Percentiles rank a stretch among this genome's conserved stretches.
phyloP scores from a whole-genome alignment of 2,329 filamentous ascomycete genomes.

The Arthrobotrys musiformis region DNA sequence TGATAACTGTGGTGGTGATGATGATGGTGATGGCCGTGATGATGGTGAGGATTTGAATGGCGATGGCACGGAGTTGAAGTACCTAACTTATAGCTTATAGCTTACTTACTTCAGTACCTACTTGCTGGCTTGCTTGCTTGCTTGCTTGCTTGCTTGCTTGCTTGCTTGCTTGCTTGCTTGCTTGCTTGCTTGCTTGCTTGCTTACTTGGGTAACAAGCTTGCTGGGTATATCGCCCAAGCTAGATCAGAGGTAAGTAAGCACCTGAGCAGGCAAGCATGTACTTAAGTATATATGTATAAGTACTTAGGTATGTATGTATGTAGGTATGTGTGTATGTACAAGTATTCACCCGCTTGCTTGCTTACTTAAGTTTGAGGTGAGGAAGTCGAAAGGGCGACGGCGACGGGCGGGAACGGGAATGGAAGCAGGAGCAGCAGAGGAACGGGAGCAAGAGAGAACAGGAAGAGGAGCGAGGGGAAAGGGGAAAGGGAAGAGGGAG shows the following conservation, averaged over 20 bases:
- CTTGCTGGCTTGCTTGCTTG: too few species aligned
- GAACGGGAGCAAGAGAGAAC: neutral
- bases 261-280: neutral
- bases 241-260: neutral
- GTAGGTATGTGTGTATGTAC: slow-evolving; percentile 22
- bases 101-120: too few species aligned
- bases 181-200: too few species aligned
- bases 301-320: neutral
- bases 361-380: neutral
- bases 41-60: too few species aligned
- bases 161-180: too few species aligned
- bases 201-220: too few species aligned
- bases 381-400: neutral
- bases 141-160: too few species aligned
- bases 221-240: too few species aligned
- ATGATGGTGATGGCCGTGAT: too few species aligned
- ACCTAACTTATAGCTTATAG: too few species aligned
- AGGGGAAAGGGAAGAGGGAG: slow-evolving; percentile 19
- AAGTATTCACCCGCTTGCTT: too few species aligned
- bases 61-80: neutral
- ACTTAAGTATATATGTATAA: neutral
- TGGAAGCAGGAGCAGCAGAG: neutral
- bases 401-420: neutral
- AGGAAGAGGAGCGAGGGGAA: slow-evolving; percentile 35
- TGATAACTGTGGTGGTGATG: neutral